A percentile compares a stretch with the other conserved stretches of the same genome.
These are phyloP conservation scores for Nectriaceae sp. DNA, from an alignment of 2,329 filamentous ascomycete genomes.

Conservation along the genomic window DNA sequence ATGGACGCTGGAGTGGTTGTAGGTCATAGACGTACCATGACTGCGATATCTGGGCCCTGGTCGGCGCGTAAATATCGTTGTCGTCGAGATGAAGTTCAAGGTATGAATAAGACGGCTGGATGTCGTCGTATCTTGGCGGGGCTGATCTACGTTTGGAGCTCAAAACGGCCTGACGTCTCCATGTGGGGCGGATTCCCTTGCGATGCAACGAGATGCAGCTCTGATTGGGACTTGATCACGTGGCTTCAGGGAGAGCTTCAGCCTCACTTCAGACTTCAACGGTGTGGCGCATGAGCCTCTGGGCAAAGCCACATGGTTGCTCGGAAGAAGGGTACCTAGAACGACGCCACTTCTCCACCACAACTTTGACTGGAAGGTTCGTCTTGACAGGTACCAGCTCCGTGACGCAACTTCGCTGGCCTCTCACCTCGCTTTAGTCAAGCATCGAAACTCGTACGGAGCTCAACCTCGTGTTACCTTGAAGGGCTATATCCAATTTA, in stretches of 20 bases:
- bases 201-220: too few relatives aligned
- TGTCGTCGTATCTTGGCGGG: slow-evolving; percentile 24
- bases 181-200: slow-evolving; percentile 29
- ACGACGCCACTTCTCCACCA: slow-evolving; percentile 29
- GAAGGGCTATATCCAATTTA: too few relatives aligned
- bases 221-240: too few relatives aligned
- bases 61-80: slow-evolving; percentile 3
- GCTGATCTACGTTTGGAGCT: slow-evolving; percentile 25
- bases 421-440: slow-evolving; percentile 10
- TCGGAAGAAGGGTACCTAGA: background rate
- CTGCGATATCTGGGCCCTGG: background rate
- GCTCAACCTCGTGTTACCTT: too few relatives aligned
- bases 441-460: too few relatives aligned
- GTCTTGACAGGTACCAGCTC: slow-evolving; percentile 33
- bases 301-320: background rate
- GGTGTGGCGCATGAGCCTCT: too few relatives aligned
- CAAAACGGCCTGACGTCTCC: slow-evolving; percentile 33
- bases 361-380: slow-evolving; percentile 10
- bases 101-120: background rate
- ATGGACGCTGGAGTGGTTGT: slow-evolving; percentile 8
- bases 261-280: too few relatives aligned
- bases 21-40: slow-evolving; percentile 2
- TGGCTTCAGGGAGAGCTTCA: too few relatives aligned
- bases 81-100: too few relatives aligned
- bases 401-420: slow-evolving; percentile 32